phyloP scores from a whole-genome alignment of 2,329 filamentous ascomycete genomes.

The Dothideomycetidae sp. region DNA sequence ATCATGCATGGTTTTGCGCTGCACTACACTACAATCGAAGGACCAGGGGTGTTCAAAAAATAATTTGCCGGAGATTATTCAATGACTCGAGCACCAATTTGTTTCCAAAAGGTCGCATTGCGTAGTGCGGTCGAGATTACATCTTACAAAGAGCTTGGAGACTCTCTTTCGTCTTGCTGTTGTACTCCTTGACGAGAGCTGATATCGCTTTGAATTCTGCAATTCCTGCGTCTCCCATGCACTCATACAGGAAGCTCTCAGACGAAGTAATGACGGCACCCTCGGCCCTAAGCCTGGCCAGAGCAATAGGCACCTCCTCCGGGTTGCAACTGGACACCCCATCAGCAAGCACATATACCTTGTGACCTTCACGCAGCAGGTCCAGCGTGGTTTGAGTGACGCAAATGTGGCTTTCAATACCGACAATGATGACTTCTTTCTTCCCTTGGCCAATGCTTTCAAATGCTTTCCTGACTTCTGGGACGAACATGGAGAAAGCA shows the following conservation, averaged over 20 bases:
- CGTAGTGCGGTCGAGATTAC: no score
- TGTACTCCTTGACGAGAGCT: slow-evolving; percentile 63
- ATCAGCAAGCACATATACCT: slow-evolving; percentile 77
- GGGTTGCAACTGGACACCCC: slow-evolving; percentile 77
- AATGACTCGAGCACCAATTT: slow-evolving; percentile 12
- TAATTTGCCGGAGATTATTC: no score
- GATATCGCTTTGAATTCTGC: slow-evolving; percentile 60
- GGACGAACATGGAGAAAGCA: slow-evolving; percentile 74
- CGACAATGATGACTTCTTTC: slow-evolving; percentile 61
- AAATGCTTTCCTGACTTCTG: slow-evolving; percentile 42
- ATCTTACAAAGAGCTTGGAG: slow-evolving; percentile 53
- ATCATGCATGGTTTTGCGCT: no score
- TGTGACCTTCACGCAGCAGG: slow-evolving; percentile 57
- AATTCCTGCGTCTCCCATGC: slow-evolving; percentile 65
- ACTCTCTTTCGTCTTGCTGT: slow-evolving; percentile 52
- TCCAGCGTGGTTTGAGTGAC: slow-evolving; percentile 85
- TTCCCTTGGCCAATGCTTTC: slow-evolving; percentile 26
- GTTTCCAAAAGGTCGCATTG: slow-evolving; percentile 10
- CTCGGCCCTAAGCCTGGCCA: slow-evolving; percentile 59
- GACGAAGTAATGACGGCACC: slow-evolving; percentile 72
- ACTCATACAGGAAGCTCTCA: slow-evolving; percentile 83
- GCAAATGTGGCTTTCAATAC: slow-evolving; percentile 90
- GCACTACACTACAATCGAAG: no score
- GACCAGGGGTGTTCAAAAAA: no score
- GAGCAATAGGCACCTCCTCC: slow-evolving; percentile 65